Evolutionary conservation across 331 rosid species (phyloP).

Genomic region (Malus hybrid): DNA sequence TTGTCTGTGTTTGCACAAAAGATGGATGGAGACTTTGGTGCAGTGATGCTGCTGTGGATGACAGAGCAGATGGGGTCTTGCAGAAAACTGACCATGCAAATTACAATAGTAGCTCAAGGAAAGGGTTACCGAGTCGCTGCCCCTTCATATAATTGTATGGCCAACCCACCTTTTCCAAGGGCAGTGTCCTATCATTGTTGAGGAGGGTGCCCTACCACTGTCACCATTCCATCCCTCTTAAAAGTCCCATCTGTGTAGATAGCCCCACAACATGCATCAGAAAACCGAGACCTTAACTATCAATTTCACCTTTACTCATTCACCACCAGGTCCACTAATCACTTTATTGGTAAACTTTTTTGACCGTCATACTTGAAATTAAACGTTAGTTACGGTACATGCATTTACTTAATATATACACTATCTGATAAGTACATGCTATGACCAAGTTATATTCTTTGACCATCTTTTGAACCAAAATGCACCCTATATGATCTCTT

Average conservation of each 20-base stretch:
- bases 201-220: slow-evolving; percentile 40
- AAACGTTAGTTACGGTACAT: too few species aligned
- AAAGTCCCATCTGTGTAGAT: slow-evolving; percentile 11
- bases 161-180: slow-evolving; percentile 10
- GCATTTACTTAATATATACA: too few species aligned
- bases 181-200: slow-evolving; percentile 11
- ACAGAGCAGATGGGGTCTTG: background rate
- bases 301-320: slow-evolving; percentile 12
- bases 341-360: too few species aligned
- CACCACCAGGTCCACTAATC: background rate
- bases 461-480: too few species aligned
- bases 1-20: background rate
- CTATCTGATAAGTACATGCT: too few species aligned
- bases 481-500: too few species aligned
- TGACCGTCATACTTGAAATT: too few species aligned
- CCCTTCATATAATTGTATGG: slow-evolving; percentile 10
- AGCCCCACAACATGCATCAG: slow-evolving; percentile 43
- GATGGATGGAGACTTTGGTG: background rate
- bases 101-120: background rate
- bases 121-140: background rate
- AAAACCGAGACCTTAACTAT: slow-evolving; percentile 14
- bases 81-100: background rate
- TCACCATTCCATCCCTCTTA: slow-evolving; percentile 44
- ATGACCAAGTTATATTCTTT: too few species aligned
- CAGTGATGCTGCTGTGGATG: slow-evolving; percentile 12